phyloP scores from a whole-genome alignment of 108 stramenopile genomes.

The Cyclotella sp. region DNA sequence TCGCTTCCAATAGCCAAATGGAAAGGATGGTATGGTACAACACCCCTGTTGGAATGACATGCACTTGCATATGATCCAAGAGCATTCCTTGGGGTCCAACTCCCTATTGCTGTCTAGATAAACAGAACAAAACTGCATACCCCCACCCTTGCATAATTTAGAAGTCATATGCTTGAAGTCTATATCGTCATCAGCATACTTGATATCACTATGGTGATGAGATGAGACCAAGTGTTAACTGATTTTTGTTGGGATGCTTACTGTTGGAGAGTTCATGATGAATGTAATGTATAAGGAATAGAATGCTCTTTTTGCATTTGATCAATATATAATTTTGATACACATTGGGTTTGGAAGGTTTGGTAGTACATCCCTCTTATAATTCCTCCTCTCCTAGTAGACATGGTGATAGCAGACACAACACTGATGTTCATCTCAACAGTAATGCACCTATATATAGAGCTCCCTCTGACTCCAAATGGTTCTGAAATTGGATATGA shows the following conservation, averaged over 20 bases:
- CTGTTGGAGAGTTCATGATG: constrained; percentile 5
- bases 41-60: constrained; percentile 32
- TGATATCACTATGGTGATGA: constrained; percentile 46
- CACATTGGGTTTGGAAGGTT: background rate
- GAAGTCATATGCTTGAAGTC: constrained; percentile 40
- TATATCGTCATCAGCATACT: constrained; percentile 29
- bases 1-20: constrained; percentile 24
- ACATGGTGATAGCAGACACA: constrained; percentile 8
- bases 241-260: background rate
- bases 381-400: background rate
- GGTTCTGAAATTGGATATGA: too few relatives aligned
- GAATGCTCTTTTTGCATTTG: background rate
- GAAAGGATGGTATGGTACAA: constrained; percentile 28
- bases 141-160: constrained; percentile 5
- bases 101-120: background rate
- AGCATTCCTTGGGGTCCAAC: background rate
- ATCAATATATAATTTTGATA: background rate
- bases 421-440: too few relatives aligned
- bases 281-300: constrained; percentile 11
- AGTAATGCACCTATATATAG: too few relatives aligned
- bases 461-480: too few relatives aligned
- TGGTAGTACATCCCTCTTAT: too few relatives aligned
- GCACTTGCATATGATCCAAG: constrained; percentile 32
- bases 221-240: constrained; percentile 34
- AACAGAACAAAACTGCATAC: background rate